phyloP scores from a whole-genome alignment of 2,329 filamentous ascomycete genomes.

The Tothia fuscella region DNA sequence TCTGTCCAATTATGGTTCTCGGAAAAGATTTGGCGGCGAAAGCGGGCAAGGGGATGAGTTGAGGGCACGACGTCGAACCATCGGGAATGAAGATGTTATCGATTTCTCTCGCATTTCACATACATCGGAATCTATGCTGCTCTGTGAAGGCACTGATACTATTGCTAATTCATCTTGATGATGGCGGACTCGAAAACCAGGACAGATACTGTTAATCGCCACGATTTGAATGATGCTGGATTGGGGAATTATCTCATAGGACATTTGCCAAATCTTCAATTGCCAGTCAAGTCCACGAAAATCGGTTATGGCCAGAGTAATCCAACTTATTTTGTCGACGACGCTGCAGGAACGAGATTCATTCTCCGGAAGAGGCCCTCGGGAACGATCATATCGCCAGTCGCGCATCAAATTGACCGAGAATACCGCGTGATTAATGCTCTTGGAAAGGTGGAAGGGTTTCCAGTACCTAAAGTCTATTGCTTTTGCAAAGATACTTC shows the following conservation, averaged over 20 bases:
- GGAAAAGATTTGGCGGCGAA: too few relatives aligned
- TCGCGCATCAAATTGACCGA: conserved; percentile 13
- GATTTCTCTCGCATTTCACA: too few relatives aligned
- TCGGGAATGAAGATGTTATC: too few relatives aligned
- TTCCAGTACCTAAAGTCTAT: conserved; percentile 13
- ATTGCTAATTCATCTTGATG: too few relatives aligned
- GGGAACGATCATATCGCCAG: conserved; percentile 12
- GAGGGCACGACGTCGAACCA: too few relatives aligned
- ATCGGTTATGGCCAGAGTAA: conserved; percentile 14
- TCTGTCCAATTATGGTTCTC: too few relatives aligned
- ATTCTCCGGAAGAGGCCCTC: conserved; percentile 14
- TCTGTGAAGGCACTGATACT: too few relatives aligned
- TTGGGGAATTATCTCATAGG: conserved; percentile 20
- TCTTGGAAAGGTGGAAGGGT: conserved; percentile 13
- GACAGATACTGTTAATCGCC: too few relatives aligned
- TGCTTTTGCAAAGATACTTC: conserved; percentile 13
- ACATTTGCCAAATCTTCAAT: conserved; percentile 17
- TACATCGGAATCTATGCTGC: too few relatives aligned
- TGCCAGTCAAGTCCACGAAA: conserved; percentile 21
- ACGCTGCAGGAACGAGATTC: conserved; percentile 11
- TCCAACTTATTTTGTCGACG: conserved; percentile 14
- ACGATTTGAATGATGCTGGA: conserved; percentile 21
- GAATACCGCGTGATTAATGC: conserved; percentile 13
- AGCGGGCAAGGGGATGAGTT: too few relatives aligned
- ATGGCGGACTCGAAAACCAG: too few relatives aligned